These are phyloP conservation scores for Termitomyces sp. DNA, from an alignment of 768 basidiomycete species.

Conservation along the genomic window DNA sequence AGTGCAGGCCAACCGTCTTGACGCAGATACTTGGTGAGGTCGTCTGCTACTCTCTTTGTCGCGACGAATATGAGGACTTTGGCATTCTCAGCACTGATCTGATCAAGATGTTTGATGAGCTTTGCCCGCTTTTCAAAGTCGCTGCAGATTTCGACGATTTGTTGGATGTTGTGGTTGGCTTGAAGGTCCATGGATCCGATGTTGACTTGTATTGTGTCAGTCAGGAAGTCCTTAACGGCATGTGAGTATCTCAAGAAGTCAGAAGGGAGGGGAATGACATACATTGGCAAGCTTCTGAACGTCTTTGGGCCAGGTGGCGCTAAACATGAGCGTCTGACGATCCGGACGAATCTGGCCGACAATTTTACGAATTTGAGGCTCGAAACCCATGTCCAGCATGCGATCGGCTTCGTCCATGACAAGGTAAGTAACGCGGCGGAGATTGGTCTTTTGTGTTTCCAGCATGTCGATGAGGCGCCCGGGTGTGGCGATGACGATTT, in stretches of 20 bases:
- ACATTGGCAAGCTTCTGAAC: slow-evolving; percentile 96
- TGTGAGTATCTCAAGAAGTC: background rate
- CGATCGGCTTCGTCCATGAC: slow-evolving; percentile 99
- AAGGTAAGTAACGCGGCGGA: slow-evolving; percentile 93
- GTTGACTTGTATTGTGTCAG: slow-evolving; percentile 97
- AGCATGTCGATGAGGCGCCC: slow-evolving; percentile 99
- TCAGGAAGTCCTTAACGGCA: slow-evolving; percentile 77
- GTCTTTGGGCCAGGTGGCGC: slow-evolving; percentile 99
- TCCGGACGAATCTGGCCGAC: slow-evolving; percentile 96
- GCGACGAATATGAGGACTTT: slow-evolving; percentile 99
- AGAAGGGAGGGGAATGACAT: slow-evolving; percentile 9
- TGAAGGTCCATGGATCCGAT: slow-evolving; percentile 98
- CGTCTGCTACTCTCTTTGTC: slow-evolving; percentile 96
- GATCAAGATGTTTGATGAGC: slow-evolving; percentile 94
- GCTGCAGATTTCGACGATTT: slow-evolving; percentile 94
- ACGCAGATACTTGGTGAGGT: slow-evolving; percentile 95
- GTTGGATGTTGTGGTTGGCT: slow-evolving; percentile 96
- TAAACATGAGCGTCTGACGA: slow-evolving; percentile 98
- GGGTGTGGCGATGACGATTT: slow-evolving; percentile 99
- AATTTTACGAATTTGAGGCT: slow-evolving; percentile 98
- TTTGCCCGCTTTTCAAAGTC: slow-evolving; percentile 97
- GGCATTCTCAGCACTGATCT: slow-evolving; percentile 93
- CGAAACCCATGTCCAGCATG: slow-evolving; percentile 99
- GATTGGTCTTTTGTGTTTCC: slow-evolving; percentile 92
- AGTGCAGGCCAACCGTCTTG: slow-evolving; percentile 99